Conservation (phyloP, 2,329 filamentous ascomycete genomes). For the Colletotrichum trifolii region DNA sequence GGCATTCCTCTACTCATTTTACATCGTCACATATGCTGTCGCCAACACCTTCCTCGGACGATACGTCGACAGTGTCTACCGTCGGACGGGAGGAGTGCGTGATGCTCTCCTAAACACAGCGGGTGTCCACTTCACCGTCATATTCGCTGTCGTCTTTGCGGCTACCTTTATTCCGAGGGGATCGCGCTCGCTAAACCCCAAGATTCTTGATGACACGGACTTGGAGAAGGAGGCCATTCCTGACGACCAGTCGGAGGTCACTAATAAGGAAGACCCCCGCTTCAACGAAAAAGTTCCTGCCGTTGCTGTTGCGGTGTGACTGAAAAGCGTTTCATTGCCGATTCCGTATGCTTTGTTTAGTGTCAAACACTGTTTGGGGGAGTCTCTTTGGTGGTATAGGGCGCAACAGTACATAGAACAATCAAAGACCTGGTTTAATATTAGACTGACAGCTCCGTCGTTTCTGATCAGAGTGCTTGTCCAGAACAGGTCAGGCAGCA, state of each 20-base stretch:
- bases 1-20: conserved; percentile 61
- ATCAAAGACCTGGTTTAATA: no score
- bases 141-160: conserved; percentile 52
- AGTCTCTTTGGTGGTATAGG: no score
- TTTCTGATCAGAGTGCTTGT: no score
- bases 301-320: neutral
- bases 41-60: conserved; percentile 55
- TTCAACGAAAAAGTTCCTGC: conserved; percentile 2
- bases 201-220: conserved; percentile 51
- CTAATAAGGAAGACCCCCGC: neutral
- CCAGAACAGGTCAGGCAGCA: no score
- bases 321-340: neutral
- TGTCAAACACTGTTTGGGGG: no score
- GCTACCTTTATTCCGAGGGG: conserved; percentile 59
- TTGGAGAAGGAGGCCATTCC: conserved; percentile 42
- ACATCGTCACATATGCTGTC: conserved; percentile 60
- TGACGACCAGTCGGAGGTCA: neutral
- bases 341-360: no score
- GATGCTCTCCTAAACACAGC: conserved; percentile 54
- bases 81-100: conserved; percentile 45
- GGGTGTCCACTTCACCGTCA: conserved; percentile 59
- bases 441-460: no score
- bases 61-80: conserved; percentile 56
- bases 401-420: no score
- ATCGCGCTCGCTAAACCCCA: conserved; percentile 55